These are phyloP conservation scores for Peronospora belbahrii DNA, from an alignment of 352 stramenopile species.

Conservation along the genomic window DNA sequence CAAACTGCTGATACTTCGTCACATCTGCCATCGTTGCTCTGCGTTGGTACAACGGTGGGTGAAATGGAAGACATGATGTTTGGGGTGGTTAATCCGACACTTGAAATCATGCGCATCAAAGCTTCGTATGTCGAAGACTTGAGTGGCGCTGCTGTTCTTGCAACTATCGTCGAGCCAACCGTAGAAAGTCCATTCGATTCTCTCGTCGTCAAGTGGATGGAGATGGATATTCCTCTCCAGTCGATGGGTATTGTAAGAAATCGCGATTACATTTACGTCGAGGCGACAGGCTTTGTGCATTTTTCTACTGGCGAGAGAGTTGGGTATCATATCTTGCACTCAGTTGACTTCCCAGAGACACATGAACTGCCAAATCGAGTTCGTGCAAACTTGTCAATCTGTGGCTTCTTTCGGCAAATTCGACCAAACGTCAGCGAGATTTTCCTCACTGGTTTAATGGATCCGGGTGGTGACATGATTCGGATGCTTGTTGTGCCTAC, in stretches of 20 bases:
- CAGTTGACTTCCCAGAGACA: slow-evolving; percentile 29
- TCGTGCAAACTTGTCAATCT: slow-evolving; percentile 32
- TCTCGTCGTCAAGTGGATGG: slow-evolving; percentile 38
- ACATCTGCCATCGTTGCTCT: slow-evolving; percentile 31
- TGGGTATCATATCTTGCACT: slow-evolving; percentile 55
- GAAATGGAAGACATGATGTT: slow-evolving; percentile 51
- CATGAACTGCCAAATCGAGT: slow-evolving; percentile 18
- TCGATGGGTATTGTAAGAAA: slow-evolving; percentile 37
- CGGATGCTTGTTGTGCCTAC: not conserved
- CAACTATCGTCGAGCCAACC: slow-evolving; percentile 23
- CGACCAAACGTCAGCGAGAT: not conserved
- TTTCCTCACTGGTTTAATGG: not conserved
- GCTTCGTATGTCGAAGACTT: slow-evolving; percentile 35
- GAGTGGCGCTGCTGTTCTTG: slow-evolving; percentile 31
- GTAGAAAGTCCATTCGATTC: slow-evolving; percentile 31
- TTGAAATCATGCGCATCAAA: slow-evolving; percentile 40
- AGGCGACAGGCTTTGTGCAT: slow-evolving; percentile 33
- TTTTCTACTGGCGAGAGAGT: slow-evolving; percentile 26
- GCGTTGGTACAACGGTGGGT: slow-evolving; percentile 31
- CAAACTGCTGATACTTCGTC: not conserved
- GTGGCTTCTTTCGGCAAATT: not conserved
- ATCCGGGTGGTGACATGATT: not conserved
- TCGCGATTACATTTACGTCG: slow-evolving; percentile 49
- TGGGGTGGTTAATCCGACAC: slow-evolving; percentile 24
- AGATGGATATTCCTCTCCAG: slow-evolving; percentile 19